A percentile compares a stretch with the other conserved stretches of the same genome.
These are phyloP conservation scores for Albophoma yamanashiensis DNA, from an alignment of 2,329 filamentous ascomycete species.

Conservation along the genomic window DNA sequence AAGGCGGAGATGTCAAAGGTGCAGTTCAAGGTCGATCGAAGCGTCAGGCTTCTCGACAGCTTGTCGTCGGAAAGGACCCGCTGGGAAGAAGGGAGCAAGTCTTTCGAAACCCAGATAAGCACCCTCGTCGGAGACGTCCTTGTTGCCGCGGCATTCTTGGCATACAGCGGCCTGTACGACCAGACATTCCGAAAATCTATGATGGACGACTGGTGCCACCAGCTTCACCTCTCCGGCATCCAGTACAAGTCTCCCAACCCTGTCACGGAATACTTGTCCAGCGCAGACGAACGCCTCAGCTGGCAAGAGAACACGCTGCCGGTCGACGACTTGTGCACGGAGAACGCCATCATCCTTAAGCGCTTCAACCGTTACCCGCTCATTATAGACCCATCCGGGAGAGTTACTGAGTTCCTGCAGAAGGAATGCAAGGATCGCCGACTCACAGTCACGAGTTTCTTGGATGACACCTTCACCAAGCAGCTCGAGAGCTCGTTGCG, in stretches of 20 bases:
- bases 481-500: constrained; percentile 93
- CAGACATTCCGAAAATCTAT: constrained; percentile 97
- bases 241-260: constrained; percentile 89
- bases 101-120: constrained; percentile 94
- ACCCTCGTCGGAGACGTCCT: constrained; percentile 94
- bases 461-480: constrained; percentile 97
- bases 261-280: constrained; percentile 91
- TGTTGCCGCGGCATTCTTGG: constrained; percentile 92
- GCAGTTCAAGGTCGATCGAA: constrained; percentile 96
- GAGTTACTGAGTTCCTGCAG: constrained; percentile 89
- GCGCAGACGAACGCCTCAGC: constrained; percentile 83
- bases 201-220: constrained; percentile 95
- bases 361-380: constrained; percentile 97
- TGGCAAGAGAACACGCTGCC: constrained; percentile 94
- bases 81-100: constrained; percentile 96
- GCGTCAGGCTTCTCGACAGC: constrained; percentile 86
- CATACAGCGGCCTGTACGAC: constrained; percentile 93
- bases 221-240: constrained; percentile 87
- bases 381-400: constrained; percentile 94
- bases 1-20: constrained; percentile 94
- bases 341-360: constrained; percentile 95
- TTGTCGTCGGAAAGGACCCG: constrained; percentile 84
- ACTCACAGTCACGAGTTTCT: constrained; percentile 92
- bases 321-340: constrained; percentile 94
- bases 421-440: constrained; percentile 90